phyloP scores from a whole-genome alignment of 2,329 filamentous ascomycete genomes.

The Hypoxylon sp. region DNA sequence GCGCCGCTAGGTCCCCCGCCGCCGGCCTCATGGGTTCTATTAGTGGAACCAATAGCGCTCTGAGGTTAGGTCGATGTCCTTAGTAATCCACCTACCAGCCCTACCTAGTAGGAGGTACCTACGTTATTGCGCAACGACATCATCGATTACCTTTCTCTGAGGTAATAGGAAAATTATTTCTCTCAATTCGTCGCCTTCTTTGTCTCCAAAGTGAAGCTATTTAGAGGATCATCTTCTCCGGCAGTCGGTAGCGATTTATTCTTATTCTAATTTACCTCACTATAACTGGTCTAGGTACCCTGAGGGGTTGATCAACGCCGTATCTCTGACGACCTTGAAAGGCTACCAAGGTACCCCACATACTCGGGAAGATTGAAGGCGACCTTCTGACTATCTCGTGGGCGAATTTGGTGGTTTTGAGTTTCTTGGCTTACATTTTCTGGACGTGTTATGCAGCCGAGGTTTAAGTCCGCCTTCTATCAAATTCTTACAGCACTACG shows the following conservation, averaged over 20 bases:
- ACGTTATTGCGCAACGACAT: constrained; percentile 45
- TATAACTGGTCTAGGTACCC: too few species aligned
- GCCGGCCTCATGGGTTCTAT: constrained; percentile 30
- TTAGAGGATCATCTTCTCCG: background rate
- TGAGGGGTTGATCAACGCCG: constrained; percentile 17
- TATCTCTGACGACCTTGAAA: constrained; percentile 2
- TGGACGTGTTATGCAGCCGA: constrained; percentile 6
- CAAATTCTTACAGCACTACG: constrained; percentile 14
- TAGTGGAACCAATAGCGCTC: constrained; percentile 37
- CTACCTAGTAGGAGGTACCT: too few species aligned
- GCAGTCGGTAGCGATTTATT: background rate
- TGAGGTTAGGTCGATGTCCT: constrained; percentile 46
- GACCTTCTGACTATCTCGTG: constrained; percentile 1
- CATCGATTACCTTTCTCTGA: constrained; percentile 10
- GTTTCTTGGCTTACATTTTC: constrained; percentile 1
- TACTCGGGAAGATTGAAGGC: background rate
- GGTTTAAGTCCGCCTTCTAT: constrained; percentile 14
- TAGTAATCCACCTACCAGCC: constrained; percentile 54
- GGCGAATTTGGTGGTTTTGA: background rate
- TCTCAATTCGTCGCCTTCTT: background rate
- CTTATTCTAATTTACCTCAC: background rate
- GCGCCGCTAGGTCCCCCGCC: constrained; percentile 33
- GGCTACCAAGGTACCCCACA: background rate
- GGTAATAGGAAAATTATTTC: constrained; percentile 1
- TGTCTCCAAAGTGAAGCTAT: background rate